These are phyloP conservation scores for Apiosordaria backusii DNA, from an alignment of 495 filamentous ascomycete species.

Conservation along the genomic window DNA sequence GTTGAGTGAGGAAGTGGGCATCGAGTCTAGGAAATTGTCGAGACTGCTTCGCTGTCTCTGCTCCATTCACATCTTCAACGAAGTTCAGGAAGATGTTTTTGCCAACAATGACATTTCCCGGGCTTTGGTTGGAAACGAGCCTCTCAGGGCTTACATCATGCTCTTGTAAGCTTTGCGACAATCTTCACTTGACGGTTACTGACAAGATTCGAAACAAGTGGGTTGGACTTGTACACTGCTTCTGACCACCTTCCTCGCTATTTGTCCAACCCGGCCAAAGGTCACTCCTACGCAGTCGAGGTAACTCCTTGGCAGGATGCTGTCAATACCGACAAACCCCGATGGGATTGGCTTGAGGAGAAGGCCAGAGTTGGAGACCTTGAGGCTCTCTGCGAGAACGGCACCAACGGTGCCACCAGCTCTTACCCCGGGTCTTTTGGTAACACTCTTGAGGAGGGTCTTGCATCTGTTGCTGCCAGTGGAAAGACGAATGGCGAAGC, in stretches of 20 bases:
- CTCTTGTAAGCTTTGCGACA: neutral
- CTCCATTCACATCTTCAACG: neutral
- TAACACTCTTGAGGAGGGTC: neutral
- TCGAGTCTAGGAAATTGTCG: neutral
- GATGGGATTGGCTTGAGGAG: conserved; percentile 1
- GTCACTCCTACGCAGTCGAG: neutral
- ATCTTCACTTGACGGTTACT: neutral
- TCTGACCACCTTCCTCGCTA: neutral
- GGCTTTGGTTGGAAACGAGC: neutral
- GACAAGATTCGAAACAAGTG: neutral
- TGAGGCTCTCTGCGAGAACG: neutral
- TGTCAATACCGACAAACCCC: neutral
- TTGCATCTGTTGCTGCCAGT: neutral
- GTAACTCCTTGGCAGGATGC: neutral
- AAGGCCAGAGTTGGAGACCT: neutral
- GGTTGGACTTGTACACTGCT: neutral
- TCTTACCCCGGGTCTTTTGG: neutral
- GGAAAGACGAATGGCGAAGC: neutral
- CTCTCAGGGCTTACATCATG: neutral
- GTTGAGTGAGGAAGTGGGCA: neutral
- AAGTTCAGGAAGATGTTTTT: neutral
- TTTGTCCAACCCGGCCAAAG: neutral
- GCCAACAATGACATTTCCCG: neutral
- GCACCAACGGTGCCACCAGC: neutral
- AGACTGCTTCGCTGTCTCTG: neutral